These are phyloP conservation scores for Pseudonitzschia pungens DNA, from an alignment of 108 stramenopile genomes.

Conservation along the genomic window DNA sequence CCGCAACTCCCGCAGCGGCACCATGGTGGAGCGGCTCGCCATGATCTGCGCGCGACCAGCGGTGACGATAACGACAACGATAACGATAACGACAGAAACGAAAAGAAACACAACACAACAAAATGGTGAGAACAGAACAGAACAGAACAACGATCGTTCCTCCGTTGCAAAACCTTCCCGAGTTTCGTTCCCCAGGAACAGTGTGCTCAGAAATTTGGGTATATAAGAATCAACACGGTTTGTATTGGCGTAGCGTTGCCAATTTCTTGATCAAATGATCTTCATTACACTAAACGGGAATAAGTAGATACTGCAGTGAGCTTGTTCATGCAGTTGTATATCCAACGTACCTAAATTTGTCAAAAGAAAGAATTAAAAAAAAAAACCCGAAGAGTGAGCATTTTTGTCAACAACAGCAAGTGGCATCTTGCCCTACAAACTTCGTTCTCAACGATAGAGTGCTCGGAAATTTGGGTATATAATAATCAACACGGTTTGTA, in stretches of 20 bases:
- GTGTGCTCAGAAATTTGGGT: slow-evolving; percentile 59
- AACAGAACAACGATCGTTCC: not conserved
- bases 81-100: not conserved
- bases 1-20: slow-evolving; percentile 70
- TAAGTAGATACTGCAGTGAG: not conserved
- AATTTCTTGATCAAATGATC: slow-evolving; percentile 5
- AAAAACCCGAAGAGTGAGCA: not conserved
- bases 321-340: not conserved
- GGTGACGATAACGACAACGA: not conserved
- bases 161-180: not conserved
- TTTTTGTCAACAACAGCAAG: not conserved
- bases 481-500: slow-evolving; percentile 20
- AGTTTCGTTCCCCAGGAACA: not conserved
- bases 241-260: slow-evolving; percentile 18
- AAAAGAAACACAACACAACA: slow-evolving; percentile 16
- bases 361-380: not conserved
- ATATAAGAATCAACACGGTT: slow-evolving; percentile 29
- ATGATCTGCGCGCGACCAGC: too few species aligned
- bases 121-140: slow-evolving; percentile 3
- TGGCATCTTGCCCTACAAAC: not conserved
- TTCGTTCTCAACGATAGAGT: not conserved
- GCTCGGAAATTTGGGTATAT: slow-evolving; percentile 65
- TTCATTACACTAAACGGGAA: not conserved
- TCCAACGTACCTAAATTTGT: not conserved
- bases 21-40: slow-evolving; percentile 56